A percentile compares a stretch with the other conserved stretches of the same genome.
Evolutionary conservation across 2,329 filamentous ascomycete genomes (phyloP).

Genomic region (Akanthomyces muscarius): DNA sequence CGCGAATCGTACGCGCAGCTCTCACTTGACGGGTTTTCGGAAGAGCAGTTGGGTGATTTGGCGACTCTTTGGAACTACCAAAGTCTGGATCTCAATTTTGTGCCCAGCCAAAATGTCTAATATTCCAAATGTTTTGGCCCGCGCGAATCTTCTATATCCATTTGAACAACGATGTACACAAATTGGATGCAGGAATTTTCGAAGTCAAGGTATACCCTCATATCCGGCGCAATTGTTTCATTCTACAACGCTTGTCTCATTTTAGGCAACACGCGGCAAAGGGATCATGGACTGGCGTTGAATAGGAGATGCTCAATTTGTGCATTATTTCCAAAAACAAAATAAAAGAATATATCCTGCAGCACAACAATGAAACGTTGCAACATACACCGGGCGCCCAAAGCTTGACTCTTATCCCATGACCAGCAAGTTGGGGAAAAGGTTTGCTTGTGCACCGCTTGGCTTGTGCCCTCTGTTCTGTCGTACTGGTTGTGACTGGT

Average conservation of each 20-base stretch:
- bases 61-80: constrained; percentile 33
- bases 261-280: background rate
- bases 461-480: too few species aligned
- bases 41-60: constrained; percentile 32
- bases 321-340: background rate
- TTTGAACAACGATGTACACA: background rate
- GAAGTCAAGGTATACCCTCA: background rate
- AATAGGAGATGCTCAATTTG: background rate
- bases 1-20: constrained; percentile 19
- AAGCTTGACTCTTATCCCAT: too few species aligned
- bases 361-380: background rate
- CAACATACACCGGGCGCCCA: too few species aligned
- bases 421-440: too few species aligned
- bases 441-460: too few species aligned
- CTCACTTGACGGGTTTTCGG: constrained; percentile 28
- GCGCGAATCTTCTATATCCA: background rate
- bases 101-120: constrained; percentile 5
- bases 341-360: background rate
- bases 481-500: too few species aligned
- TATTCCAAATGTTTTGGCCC: background rate
- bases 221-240: background rate
- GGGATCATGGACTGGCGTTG: background rate
- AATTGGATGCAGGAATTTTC: background rate
- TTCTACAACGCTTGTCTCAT: background rate
- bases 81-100: constrained; percentile 30